phyloP scores from a whole-genome alignment of 768 basidiomycete species.

The Agrocybe pediades region DNA sequence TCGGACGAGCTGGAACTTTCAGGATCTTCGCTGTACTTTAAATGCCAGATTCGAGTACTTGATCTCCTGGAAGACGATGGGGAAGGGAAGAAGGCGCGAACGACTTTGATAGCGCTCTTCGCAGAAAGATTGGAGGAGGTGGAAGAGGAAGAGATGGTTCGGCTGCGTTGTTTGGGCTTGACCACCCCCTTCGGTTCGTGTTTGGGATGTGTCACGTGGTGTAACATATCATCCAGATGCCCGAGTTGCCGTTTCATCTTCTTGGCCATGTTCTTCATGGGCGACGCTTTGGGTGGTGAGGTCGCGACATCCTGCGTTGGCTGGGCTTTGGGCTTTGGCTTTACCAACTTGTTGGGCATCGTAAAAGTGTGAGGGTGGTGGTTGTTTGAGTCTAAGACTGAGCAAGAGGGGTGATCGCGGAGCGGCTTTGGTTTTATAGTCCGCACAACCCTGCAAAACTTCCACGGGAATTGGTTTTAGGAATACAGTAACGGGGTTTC shows the following conservation, averaged over 20 bases:
- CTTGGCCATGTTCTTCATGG: conserved; percentile 27
- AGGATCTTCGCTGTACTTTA: conserved; percentile 15
- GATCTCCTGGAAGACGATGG: conserved; percentile 10
- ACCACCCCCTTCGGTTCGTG: conserved; percentile 21
- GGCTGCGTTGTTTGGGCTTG: conserved; percentile 12
- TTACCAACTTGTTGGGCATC: conserved; percentile 15
- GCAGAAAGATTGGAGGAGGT: conserved; percentile 41
- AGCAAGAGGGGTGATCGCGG: conserved; percentile 1
- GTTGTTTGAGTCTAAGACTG: not conserved
- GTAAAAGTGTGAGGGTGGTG: conserved; percentile 2
- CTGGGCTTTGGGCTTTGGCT: conserved; percentile 8
- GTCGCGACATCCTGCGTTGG: conserved; percentile 7
- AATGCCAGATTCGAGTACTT: conserved; percentile 12
- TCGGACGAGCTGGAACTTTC: conserved; percentile 11
- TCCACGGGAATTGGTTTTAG: not conserved
- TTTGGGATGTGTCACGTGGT: conserved; percentile 36
- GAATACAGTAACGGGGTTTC: not conserved
- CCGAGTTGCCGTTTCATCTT: conserved; percentile 32
- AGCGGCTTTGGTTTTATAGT: not conserved
- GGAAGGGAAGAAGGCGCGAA: conserved; percentile 19
- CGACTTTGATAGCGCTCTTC: conserved; percentile 25
- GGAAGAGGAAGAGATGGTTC: conserved; percentile 26
- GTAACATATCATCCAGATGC: conserved; percentile 32
- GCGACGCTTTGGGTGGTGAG: conserved; percentile 19
- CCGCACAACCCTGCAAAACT: not conserved